These are phyloP conservation scores for Phytophthora quininea DNA, from an alignment of 352 stramenopile genomes.

Conservation along the genomic window DNA sequence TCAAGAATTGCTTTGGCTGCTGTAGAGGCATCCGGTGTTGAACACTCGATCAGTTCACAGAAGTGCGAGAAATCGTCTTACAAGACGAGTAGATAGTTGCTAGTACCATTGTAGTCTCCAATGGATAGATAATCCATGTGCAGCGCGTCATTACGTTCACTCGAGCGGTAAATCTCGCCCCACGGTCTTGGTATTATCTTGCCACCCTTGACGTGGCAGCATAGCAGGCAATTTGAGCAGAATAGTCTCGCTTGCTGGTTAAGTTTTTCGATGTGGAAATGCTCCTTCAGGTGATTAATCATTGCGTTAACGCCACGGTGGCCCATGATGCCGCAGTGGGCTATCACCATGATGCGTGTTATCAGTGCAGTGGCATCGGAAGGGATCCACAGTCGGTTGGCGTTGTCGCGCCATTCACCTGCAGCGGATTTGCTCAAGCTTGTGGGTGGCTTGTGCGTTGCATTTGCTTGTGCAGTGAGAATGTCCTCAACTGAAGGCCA, in stretches of 20 bases:
- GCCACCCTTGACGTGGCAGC: slow-evolving; percentile 9
- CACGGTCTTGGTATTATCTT: not conserved
- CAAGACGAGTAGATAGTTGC: slow-evolving; percentile 3
- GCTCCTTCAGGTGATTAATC: not conserved
- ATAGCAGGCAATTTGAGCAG: slow-evolving; percentile 1
- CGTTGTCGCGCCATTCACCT: too few species aligned
- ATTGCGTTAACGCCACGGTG: slow-evolving; percentile 1
- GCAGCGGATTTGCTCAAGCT: too few species aligned
- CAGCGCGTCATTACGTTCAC: slow-evolving; percentile 1
- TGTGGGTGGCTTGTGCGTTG: too few species aligned
- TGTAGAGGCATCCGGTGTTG: not conserved
- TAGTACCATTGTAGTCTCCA: slow-evolving; percentile 1
- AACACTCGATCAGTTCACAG: not conserved
- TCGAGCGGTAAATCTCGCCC: not conserved
- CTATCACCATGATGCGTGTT: too few species aligned
- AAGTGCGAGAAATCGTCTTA: slow-evolving; percentile 16
- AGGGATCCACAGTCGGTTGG: too few species aligned
- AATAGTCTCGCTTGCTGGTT: not conserved
- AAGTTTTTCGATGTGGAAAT: not conserved
- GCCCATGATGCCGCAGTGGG: too few species aligned
- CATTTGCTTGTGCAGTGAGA: too few species aligned
- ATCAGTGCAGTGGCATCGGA: too few species aligned
- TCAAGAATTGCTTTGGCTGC: slow-evolving; percentile 9
- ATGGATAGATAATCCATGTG: slow-evolving; percentile 13
- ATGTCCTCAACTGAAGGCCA: too few species aligned